Evolutionary conservation across 2,329 filamentous ascomycete genomes (phyloP).

Genomic region (Neopestalotiopsis sp.): DNA sequence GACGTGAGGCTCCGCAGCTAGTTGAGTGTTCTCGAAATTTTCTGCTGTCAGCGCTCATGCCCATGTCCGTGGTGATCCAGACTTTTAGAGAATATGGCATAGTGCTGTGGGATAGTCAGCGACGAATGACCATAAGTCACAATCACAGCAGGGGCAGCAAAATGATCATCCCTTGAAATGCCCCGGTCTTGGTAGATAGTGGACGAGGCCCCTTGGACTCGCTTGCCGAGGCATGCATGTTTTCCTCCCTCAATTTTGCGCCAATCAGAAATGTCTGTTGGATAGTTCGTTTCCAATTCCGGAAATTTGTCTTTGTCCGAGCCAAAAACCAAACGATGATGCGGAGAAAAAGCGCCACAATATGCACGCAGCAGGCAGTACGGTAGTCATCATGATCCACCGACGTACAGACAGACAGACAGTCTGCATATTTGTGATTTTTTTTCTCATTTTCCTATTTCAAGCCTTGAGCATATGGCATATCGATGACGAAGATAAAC

Average conservation of each 20-base stretch:
- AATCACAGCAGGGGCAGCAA: not conserved
- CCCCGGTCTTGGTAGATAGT: not conserved
- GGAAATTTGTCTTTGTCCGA: not conserved
- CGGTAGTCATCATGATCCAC: not conserved
- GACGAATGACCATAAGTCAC: not conserved
- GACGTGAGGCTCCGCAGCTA: slow-evolving; percentile 12
- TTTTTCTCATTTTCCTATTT: no score
- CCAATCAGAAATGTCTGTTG: slow-evolving; percentile 5
- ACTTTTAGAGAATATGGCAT: not conserved
- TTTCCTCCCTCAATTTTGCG: slow-evolving; percentile 6
- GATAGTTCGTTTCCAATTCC: not conserved
- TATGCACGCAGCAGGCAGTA: not conserved
- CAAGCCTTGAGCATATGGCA: no score
- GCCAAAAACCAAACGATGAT: not conserved
- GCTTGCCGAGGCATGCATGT: slow-evolving; percentile 4
- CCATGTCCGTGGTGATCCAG: not conserved
- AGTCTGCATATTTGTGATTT: no score
- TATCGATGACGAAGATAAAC: no score
- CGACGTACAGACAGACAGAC: not conserved
- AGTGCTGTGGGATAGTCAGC: not conserved
- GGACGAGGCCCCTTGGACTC: not conserved
- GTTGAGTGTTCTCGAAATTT: not conserved
- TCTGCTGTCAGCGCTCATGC: not conserved
- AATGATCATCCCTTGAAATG: not conserved
- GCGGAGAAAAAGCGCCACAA: not conserved